Base-by-base conservation (phyloP, 768 basidiomycete genomes). In the Termitomyces sp. region DNA sequence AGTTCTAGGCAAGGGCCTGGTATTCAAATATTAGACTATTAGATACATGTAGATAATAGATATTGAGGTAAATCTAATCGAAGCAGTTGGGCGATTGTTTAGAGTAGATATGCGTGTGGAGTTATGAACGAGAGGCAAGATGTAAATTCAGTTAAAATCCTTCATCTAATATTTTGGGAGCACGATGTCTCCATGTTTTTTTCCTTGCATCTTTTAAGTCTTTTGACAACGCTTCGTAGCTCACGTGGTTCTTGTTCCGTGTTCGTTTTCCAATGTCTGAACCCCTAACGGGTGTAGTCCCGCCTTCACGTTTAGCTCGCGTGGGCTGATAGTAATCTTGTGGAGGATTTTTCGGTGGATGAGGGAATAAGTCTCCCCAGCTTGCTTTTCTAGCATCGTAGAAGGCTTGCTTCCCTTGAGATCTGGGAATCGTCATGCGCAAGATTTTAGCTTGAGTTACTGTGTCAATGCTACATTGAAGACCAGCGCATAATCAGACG, bases 351-450 rank as follows among this genome's bases (percentile, higher is more conserved):
- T 94, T 95, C 5, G 94, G 85, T 18, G 78, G 73, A 68, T 98
- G 95, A 23, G 97, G 97, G 73, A 98, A 98, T 26, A 93, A 78
- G 70, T 98, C 97, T 20, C 97, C 97, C 95, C 96, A 98, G 10
- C 72, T 74, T 0, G 91, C 87, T 74, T 98, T 98, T 38, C 95
- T 86, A 2, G 95, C 95, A 70, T 98, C 97, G 69, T 98, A 94
- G 69, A 86, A 99, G 0, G 84, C 81, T 66, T 98, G 95, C 71
- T 93, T 95, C n/a, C 95, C 95, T 74, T 95, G 95, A 2, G 93
- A 95, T 65, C 86, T 94, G 0, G 96, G 91, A 41, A 96, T 86
- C 5, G 90, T 96, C 72, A 95, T 76, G 5, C 96, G 87, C 82
- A 95, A 89, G 50, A 98, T 89, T 73, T 91, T 87, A 35, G 91